Percentiles rank a stretch among this genome's conserved stretches.
phyloP scores from a whole-genome alignment of 2,329 filamentous ascomycete species.

The Tolypocladium tropicale region DNA sequence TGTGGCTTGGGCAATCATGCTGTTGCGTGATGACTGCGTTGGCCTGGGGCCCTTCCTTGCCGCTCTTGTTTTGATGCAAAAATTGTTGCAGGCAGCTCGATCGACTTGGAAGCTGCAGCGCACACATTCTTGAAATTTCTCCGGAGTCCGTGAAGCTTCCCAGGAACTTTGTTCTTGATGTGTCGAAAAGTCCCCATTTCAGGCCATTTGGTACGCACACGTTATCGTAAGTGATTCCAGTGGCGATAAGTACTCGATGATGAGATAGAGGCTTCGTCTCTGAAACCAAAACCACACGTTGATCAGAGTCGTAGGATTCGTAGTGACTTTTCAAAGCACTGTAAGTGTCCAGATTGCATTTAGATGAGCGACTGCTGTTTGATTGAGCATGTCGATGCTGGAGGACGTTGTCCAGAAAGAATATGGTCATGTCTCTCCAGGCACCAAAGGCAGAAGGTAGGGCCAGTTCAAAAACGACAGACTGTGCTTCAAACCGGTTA shows the following conservation, averaged over 20 bases:
- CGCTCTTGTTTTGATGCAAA: not conserved
- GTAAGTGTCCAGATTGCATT: not conserved
- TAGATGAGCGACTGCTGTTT: not conserved
- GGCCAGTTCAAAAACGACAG: slow-evolving; percentile 42
- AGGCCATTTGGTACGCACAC: not conserved
- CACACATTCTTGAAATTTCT: not conserved
- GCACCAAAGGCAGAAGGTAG: slow-evolving; percentile 25
- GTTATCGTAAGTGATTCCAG: too few species aligned
- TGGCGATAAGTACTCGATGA: not conserved
- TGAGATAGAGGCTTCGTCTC: not conserved
- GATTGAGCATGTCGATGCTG: not conserved
- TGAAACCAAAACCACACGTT: not conserved
- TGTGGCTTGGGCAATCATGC: slow-evolving; percentile 29
- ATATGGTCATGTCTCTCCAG: slow-evolving; percentile 38
- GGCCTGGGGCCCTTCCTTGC: slow-evolving; percentile 16
- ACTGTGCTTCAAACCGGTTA: slow-evolving; percentile 19
- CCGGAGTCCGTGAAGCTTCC: not conserved
- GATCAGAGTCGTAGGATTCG: not conserved
- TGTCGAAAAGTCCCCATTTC: not conserved
- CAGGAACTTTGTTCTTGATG: not conserved
- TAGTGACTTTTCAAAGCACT: not conserved
- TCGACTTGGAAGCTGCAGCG: not conserved
- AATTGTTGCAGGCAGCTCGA: not conserved
- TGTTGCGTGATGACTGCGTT: slow-evolving; percentile 44
- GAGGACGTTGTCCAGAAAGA: slow-evolving; percentile 27